phyloP scores from a whole-genome alignment of 257 asterid species.

The Solanum chilense region DNA sequence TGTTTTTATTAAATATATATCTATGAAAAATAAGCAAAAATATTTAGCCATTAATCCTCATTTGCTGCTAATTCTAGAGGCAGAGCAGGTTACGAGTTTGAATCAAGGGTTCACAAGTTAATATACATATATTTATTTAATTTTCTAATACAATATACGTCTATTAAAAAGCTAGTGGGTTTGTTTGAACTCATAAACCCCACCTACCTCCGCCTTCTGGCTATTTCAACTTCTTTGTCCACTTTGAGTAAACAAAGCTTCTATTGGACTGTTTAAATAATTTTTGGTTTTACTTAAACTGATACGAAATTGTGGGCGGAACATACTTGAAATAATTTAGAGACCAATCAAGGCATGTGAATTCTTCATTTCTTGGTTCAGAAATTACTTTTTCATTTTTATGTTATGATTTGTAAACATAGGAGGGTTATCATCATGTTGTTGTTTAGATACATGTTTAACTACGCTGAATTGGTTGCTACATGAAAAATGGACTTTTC shows the following conservation, averaged over 20 bases:
- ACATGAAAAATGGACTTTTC: neutral
- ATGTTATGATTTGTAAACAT: neutral
- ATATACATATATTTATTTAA: too few species aligned
- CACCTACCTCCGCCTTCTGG: too few species aligned
- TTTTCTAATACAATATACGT: too few species aligned
- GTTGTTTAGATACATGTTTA: neutral
- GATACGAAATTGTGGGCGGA: neutral
- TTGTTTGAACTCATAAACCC: fast-evolving
- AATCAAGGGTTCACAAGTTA: too few species aligned
- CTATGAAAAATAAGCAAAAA: neutral
- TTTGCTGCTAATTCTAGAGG: neutral
- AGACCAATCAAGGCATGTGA: neutral
- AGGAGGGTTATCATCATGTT: neutral
- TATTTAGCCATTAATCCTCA: neutral
- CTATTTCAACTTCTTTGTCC: neutral
- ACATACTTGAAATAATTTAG: neutral
- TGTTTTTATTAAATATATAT: neutral
- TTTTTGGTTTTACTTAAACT: neutral
- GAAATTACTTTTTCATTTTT: neutral
- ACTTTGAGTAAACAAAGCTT: neutral
- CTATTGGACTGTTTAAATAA: neutral
- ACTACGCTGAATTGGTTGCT: neutral
- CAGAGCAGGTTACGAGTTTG: too few species aligned
- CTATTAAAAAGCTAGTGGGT: too few species aligned
- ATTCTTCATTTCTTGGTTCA: neutral